Conservation (phyloP, 192 early-diverging fungal genomes). For the Linnemannia zychae region DNA sequence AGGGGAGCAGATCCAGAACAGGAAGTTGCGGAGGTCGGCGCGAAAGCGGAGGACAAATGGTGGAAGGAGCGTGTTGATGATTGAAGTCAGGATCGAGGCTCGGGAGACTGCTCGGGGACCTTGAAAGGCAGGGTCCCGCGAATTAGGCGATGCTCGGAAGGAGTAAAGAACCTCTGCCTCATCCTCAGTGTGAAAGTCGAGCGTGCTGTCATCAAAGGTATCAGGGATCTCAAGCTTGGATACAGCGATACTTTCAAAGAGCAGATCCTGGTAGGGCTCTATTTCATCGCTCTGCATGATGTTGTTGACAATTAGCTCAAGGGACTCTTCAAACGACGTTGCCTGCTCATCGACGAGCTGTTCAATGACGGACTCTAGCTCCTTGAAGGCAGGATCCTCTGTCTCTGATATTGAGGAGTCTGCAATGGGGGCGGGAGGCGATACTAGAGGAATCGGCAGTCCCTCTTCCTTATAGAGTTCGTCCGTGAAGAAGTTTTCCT, state of each 20-base stretch:
- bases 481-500: neutral
- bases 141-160: neutral
- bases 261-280: neutral
- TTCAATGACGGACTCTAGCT: neutral
- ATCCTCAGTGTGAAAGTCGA: neutral
- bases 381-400: neutral
- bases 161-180: neutral
- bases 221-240: constrained; percentile 6
- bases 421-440: neutral
- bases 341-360: constrained; percentile 2
- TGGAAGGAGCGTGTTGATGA: constrained; percentile 18
- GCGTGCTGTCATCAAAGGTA: neutral
- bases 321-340: neutral
- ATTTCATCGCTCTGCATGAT: constrained; percentile 8
- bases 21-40: constrained; percentile 21
- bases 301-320: neutral
- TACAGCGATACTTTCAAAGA: neutral
- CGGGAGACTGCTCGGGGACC: neutral
- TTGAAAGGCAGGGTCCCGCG: neutral
- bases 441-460: neutral
- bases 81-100: neutral
- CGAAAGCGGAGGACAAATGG: constrained; percentile 20
- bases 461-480: neutral
- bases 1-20: constrained; percentile 23
- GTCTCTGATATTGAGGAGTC: neutral